Conservation (phyloP, 306 rosid species). For the Cucumis melo region DNA sequence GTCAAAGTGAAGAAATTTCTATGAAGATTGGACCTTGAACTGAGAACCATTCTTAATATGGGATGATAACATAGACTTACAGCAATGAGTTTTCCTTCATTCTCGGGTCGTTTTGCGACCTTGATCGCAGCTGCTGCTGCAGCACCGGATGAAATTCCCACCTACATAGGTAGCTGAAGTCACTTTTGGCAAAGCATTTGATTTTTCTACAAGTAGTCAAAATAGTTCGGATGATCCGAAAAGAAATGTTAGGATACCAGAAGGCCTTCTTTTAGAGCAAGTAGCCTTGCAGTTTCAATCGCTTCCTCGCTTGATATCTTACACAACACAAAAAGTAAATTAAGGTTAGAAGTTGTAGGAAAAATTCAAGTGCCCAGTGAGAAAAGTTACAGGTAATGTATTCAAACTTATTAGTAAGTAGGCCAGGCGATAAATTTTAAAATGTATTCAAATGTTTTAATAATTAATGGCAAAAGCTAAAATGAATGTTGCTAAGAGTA, state of each 20-base stretch:
- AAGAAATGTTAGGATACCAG: conserved; percentile 27
- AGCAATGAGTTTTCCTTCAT: conserved; percentile 64
- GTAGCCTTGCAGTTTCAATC: conserved; percentile 50
- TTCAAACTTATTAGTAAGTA: not conserved
- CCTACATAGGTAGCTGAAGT: conserved; percentile 19
- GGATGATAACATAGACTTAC: conserved; percentile 27
- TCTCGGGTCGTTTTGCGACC: conserved; percentile 56
- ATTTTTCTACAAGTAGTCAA: not conserved
- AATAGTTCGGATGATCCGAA: not conserved
- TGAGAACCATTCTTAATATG: not conserved
- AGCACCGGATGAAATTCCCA: conserved; percentile 82
- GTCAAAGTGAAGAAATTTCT: not conserved
- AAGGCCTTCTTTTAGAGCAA: conserved; percentile 74
- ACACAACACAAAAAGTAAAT: not conserved
- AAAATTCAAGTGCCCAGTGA: not conserved
- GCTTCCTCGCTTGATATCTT: conserved; percentile 66
- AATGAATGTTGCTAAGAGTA: not conserved
- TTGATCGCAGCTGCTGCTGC: conserved; percentile 61
- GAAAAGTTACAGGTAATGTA: not conserved
- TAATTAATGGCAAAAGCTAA: not conserved
- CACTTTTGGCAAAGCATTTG: not conserved
- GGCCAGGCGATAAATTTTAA: not conserved
- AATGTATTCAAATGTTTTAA: not conserved
- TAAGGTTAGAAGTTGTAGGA: not conserved
- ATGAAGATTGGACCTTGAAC: not conserved